Evolutionary conservation across 1,139 yeast species (phyloP), one percentile per base, ranked within the genome.

Genomic region (Tardiomyces depauwii): DNA sequence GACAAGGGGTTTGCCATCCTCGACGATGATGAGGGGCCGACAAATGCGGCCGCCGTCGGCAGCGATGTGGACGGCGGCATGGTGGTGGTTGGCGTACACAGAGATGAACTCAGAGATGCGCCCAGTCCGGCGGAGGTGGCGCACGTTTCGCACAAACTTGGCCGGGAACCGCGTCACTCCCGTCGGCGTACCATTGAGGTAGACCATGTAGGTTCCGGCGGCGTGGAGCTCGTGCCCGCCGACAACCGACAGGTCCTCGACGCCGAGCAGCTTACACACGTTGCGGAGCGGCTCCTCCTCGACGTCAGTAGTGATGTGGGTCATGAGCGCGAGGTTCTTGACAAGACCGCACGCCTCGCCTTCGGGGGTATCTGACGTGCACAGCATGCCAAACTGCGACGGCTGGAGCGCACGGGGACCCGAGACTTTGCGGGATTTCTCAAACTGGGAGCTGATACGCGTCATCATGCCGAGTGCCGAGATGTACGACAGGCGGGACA

Each of bases 311-410:
- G 99, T 91, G 59, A 91, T 93, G 67, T 91, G 99, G 14, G 99
- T 91, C 99, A 91, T 91, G 47, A 91, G 74, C 1, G 98, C 98
- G 64, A 91, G 72, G 61, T 91, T 91, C 66, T 91, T 91, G 33
- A 91, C 98, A 64, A 91, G 76, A 59, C 99, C 99, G 78, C 99
- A 91, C 1, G 99, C 98, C 65, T 93, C 99, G 73, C 99, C 99
- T 76, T 91, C 99, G 2, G 99, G 99, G 0, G 99, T 91, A 76
- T 91, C 99, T 0, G 97, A 86, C 7, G 98, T 88, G 74, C 99
- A 91, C 52, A 91, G 73, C 97, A 91, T 91, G 61, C 98, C 98
- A 65, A 91, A 91, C 67, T 91, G 98, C 1, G 98, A 93, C 12
- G 99, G 98, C 65, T 91, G 99, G 55, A 91, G 74, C 18, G 99